A percentile compares a stretch with the other conserved stretches of the same genome.
Conservation (phyloP, 768 basidiomycete species). For the Holtermannia corniformis region DNA sequence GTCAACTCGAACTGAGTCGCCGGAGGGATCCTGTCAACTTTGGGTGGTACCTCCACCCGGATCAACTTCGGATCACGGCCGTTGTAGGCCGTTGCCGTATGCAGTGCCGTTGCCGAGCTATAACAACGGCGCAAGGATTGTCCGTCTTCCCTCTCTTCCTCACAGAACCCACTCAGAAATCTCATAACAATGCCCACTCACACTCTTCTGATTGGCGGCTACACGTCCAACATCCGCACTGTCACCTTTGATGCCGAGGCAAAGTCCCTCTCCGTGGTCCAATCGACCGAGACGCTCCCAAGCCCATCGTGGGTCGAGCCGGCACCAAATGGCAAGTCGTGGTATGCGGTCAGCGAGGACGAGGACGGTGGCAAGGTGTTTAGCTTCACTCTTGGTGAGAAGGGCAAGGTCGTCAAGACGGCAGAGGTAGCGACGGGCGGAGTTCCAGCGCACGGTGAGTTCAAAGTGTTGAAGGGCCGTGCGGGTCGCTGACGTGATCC, state of each 20-base stretch:
- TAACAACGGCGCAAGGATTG: constrained; percentile 10
- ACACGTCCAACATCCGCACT: constrained; percentile 54
- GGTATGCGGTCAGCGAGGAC: constrained; percentile 61
- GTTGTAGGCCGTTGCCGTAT: no score
- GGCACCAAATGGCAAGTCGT: constrained; percentile 46
- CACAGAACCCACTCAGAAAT: neutral
- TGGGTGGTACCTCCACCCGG: no score
- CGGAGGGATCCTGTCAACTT: no score
- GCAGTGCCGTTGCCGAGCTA: no score
- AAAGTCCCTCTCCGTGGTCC: constrained; percentile 45
- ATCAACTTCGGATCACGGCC: no score
- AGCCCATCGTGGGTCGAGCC: constrained; percentile 65
- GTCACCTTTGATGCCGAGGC: constrained; percentile 54
- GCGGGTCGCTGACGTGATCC: constrained; percentile 49
- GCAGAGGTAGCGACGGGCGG: constrained; percentile 20
- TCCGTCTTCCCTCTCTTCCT: constrained; percentile 3
- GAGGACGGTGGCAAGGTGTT: constrained; percentile 57
- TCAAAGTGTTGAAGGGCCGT: neutral
- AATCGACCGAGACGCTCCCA: constrained; percentile 26
- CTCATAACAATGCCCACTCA: constrained; percentile 5
- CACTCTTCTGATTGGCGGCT: constrained; percentile 35
- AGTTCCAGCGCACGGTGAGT: constrained; percentile 30
- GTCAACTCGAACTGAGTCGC: no score
- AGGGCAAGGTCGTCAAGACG: constrained; percentile 48
- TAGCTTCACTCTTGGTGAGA: constrained; percentile 52